phyloP scores from a whole-genome alignment of 441 rosid genomes.

The Codiaeum variegatum region DNA sequence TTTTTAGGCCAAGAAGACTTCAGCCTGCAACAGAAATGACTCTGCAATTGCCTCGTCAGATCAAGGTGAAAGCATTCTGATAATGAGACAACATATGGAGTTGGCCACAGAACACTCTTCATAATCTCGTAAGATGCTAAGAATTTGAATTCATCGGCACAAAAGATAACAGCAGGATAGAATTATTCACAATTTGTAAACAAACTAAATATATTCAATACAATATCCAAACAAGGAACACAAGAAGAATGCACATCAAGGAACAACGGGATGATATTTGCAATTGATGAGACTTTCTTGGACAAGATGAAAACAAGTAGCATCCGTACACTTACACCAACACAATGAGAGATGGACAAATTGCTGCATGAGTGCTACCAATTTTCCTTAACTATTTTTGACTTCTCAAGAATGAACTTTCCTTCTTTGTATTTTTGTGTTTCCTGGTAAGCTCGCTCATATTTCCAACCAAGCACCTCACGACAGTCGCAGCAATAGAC shows the following conservation, averaged over 20 bases:
- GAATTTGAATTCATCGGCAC: constrained; percentile 6
- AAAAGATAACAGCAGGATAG: background rate
- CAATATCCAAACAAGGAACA: constrained; percentile 25
- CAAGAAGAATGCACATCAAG: constrained; percentile 20
- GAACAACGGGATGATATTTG: constrained; percentile 18
- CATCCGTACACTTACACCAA: constrained; percentile 21
- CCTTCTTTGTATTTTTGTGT: constrained; percentile 69
- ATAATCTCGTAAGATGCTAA: background rate
- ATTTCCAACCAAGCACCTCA: constrained; percentile 67
- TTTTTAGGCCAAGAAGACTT: background rate
- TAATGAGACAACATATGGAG: background rate
- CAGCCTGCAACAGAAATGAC: background rate
- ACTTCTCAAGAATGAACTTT: constrained; percentile 65
- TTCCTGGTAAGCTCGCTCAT: constrained; percentile 65
- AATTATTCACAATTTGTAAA: constrained; percentile 32
- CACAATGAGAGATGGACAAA: constrained; percentile 10
- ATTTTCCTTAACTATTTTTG: constrained; percentile 51
- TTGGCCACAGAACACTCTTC: background rate
- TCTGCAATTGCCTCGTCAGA: background rate
- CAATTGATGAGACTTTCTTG: constrained; percentile 19
- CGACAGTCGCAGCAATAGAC: constrained; percentile 52
- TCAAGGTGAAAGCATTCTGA: background rate
- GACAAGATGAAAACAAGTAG: constrained; percentile 10
- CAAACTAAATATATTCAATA: constrained; percentile 24
- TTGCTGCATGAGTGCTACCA: constrained; percentile 32